Evolutionary conservation across 345 rosid species (phyloP).

Genomic region (Eucalyptus marginata): DNA sequence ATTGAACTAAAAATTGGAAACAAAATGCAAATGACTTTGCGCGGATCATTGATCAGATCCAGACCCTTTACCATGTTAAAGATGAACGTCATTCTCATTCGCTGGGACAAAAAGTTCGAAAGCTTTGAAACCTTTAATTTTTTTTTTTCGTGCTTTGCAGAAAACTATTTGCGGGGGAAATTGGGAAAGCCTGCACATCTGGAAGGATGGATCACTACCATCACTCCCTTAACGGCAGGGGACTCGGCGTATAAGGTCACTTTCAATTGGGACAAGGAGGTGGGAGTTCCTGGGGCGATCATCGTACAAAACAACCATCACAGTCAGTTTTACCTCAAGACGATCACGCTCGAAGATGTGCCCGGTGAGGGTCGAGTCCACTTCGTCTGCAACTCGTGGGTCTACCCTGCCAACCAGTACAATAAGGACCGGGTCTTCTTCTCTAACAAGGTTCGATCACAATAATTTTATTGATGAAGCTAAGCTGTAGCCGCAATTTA

Average conservation of each 20-base stretch:
- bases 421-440: constrained; percentile 24
- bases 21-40: not conserved
- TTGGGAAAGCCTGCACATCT: constrained; percentile 14
- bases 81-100: not conserved
- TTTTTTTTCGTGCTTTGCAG: not conserved
- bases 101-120: not conserved
- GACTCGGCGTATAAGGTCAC: constrained; percentile 15
- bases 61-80: not conserved
- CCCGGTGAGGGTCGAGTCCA: constrained; percentile 26
- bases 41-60: not conserved
- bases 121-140: not conserved
- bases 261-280: constrained; percentile 19
- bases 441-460: constrained; percentile 17
- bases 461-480: not conserved
- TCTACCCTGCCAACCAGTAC: constrained; percentile 19
- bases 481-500: not conserved
- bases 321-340: constrained; percentile 27
- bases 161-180: constrained; percentile 13
- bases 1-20: not conserved
- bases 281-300: constrained; percentile 28
- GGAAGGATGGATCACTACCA: constrained; percentile 14
- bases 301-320: constrained; percentile 22
- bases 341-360: constrained; percentile 23
- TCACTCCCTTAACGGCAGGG: constrained; percentile 4
- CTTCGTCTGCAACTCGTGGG: constrained; percentile 44